Evolutionary conservation across 495 filamentous ascomycete genomes (phyloP), one percentile per base, ranked within the genome.

Genomic region (Aspergillus conjunctus): DNA sequence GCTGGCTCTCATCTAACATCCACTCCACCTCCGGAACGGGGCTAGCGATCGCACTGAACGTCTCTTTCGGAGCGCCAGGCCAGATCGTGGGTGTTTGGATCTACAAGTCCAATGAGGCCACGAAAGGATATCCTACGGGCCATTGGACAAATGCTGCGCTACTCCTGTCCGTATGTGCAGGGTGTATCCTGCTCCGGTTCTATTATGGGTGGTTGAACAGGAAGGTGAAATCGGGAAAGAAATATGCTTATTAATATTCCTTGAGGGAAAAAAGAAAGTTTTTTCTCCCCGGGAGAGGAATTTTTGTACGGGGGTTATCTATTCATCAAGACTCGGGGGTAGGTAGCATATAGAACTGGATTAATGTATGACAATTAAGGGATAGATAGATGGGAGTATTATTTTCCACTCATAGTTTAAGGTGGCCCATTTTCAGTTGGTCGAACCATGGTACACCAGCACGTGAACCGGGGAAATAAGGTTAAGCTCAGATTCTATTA

Each of bases 51-150:
- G 88, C 87, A 3, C 64, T 91, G 43, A 90, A 90, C 60, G 82
- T 89, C 15, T 82, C 81, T 0, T 76, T 88, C 34, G 88, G 87
- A 0, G 85, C 84, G 0, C 82, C 86, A 0, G 88, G 87, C 5
- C 87, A 90, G 67, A 89, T 90, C 22, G 83, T 84, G 0, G 87
- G 87, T 0, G 87, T 90, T 7, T 91, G 86, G 83, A 89, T 90
- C 44, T 91, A 89, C 70, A 87, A 86, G 63, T 73, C 78, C 0
- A 72, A 86, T 44, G 87, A 91, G 66, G 80, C 74, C 14, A 70
- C 73, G 34, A 68, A 48, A 5, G 88, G 88, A 0, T 91, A 86
- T 72, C 87, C 88, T 3, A 91, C 88, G 0, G 88, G 87, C 1
- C 87, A 84, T 54, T 82, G 79, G 74, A 78, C 77, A 18, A 82